Conservation (phyloP, 2,329 filamentous ascomycete genomes). For the Fusarium stilboides region DNA sequence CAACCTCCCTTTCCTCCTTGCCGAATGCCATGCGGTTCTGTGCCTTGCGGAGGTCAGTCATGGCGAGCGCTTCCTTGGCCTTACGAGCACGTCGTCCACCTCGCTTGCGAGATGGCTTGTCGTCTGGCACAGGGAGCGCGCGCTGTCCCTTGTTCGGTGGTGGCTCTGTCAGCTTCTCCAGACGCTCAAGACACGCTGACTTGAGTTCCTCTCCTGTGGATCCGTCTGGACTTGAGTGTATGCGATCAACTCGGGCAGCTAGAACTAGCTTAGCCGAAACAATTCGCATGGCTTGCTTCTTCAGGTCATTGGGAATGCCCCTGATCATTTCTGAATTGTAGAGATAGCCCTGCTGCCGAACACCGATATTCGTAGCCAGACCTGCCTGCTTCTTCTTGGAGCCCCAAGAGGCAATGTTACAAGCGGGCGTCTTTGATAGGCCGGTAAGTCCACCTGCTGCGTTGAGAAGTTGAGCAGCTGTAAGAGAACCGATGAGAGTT, state of each 20-base stretch:
- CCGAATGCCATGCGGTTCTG: slow-evolving; percentile 97
- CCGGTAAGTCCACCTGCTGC: slow-evolving; percentile 90
- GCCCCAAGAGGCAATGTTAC: slow-evolving; percentile 91
- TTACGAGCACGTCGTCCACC: slow-evolving; percentile 91
- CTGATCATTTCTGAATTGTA: slow-evolving; percentile 93
- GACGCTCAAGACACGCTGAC: slow-evolving; percentile 83
- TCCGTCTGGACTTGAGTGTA: slow-evolving; percentile 85
- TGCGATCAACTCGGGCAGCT: slow-evolving; percentile 91
- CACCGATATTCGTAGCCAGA: slow-evolving; percentile 91
- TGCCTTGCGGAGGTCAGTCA: slow-evolving; percentile 96
- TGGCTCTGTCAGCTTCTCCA: slow-evolving; percentile 94
- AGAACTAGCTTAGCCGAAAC: slow-evolving; percentile 94
- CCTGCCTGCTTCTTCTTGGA: slow-evolving; percentile 89
- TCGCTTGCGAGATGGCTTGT: slow-evolving; percentile 93
- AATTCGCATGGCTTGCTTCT: slow-evolving; percentile 94
- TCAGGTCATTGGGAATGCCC: slow-evolving; percentile 86
- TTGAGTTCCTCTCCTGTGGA: slow-evolving; percentile 86
- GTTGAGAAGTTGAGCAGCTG: slow-evolving; percentile 96
- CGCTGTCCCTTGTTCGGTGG: slow-evolving; percentile 89
- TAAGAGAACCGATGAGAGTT: slow-evolving; percentile 89
- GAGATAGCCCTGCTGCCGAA: slow-evolving; percentile 92
- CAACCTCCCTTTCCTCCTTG: slow-evolving; percentile 94
- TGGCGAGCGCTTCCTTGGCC: slow-evolving; percentile 95
- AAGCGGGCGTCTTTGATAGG: slow-evolving; percentile 91
- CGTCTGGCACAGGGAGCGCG: slow-evolving; percentile 92